Base-by-base conservation (phyloP, 805 yeast genomes). In the Ogataea polymorpha region DNA sequence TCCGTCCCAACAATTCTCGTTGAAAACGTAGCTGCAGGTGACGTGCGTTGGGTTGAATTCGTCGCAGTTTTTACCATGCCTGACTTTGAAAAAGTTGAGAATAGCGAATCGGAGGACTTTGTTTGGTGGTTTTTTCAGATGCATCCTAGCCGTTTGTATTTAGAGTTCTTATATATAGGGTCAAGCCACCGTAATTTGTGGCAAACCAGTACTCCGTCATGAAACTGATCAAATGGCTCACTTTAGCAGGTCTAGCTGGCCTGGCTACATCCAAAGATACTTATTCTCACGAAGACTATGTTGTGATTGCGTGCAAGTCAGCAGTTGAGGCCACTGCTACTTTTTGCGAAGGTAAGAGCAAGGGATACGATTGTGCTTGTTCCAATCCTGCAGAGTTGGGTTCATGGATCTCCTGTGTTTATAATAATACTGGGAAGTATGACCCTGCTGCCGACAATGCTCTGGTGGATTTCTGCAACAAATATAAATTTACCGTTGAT, bases 401-500 rank as follows among this genome's bases (percentile, higher is more conserved):
- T 5, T 51, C 65, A 0, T 48, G 57, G 52, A 24, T 60, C 7
- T 32, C 49, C 13, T 64, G 66, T 49, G 53, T 48, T 9, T 53
- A 53, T 25, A 33, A 48, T 3, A 29, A 48, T 29, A 29, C 46
- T 23, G 30, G 29, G 3, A 35, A 46, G 7, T 35, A 51, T 32
- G 34, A 49, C 28, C 36, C 51, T 9, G 38, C 25, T 11, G 58
- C 51, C 12, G 54, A 54, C 15, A 44, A 56, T 15, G 34, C 45
- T 26, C 41, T 66, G 15, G 51, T 54, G 13, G 29, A 32, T 0
- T 49, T 45, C 40, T 56, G 63, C 36, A 44, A 25, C 12, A 37
- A 44, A 24, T 37, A 35, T 4, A 53, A 54, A n/a, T 55, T 66
- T 33, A 67, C 75, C 1, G 42, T 41, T 24, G 63, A 56, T 12